These are phyloP conservation scores for Aurantiochytrium sp. DNA, from an alignment of 108 stramenopile species.

Conservation along the genomic window DNA sequence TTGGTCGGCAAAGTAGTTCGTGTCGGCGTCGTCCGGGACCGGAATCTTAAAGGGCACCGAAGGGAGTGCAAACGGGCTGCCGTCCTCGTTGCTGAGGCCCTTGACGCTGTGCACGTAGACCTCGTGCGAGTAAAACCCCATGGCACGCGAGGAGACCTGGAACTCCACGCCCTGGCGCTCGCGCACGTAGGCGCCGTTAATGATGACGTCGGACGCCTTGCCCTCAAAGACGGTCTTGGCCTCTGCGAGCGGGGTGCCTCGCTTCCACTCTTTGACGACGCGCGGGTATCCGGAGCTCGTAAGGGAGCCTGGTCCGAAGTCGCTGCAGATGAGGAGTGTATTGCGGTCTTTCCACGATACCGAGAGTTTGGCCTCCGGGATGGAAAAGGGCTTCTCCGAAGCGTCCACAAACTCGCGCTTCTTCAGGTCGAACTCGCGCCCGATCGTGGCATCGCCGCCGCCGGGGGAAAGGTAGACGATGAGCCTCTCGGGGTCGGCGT, in stretches of 20 bases:
- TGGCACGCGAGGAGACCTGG: conserved; percentile 62
- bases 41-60: not conserved
- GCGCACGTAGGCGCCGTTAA: conserved; percentile 55
- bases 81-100: not conserved
- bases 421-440: conserved; percentile 79
- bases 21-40: conserved; percentile 31
- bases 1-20: not conserved
- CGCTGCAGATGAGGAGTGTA: conserved; percentile 63
- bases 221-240: conserved; percentile 79
- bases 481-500: conserved; percentile 48
- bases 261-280: conserved; percentile 75
- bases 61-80: not conserved
- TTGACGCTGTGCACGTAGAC: not conserved
- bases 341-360: conserved; percentile 61
- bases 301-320: conserved; percentile 57
- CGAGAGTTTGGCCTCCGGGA: conserved; percentile 73
- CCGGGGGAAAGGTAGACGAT: conserved; percentile 72
- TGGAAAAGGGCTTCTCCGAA: conserved; percentile 3
- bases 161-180: conserved; percentile 67
- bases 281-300: conserved; percentile 84
- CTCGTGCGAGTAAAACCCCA: conserved; percentile 75
- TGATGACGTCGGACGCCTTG: conserved; percentile 73
- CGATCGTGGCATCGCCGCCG: conserved; percentile 77
- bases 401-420: conserved; percentile 67
- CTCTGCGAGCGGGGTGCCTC: conserved; percentile 76